Evolutionary conservation across 192 early-diverging fungal species (phyloP).

Genomic region (Linnemannia zychae): DNA sequence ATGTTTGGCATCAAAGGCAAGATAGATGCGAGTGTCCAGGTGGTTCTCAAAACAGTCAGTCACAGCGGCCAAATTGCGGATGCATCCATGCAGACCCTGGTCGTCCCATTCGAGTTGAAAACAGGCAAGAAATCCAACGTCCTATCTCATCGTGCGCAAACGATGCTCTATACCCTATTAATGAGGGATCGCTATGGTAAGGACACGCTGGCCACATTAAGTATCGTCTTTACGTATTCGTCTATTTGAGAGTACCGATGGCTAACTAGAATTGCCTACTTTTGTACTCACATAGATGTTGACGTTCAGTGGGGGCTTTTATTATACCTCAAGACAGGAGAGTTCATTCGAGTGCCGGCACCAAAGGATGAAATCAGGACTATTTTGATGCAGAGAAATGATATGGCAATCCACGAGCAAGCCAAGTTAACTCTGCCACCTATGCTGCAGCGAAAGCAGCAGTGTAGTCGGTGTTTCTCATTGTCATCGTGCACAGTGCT

Average conservation of each 20-base stretch:
- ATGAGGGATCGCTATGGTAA: slow-evolving; percentile 87
- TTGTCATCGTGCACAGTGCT: slow-evolving; percentile 76
- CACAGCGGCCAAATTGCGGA: background rate
- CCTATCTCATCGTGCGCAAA: slow-evolving; percentile 84
- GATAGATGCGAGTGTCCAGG: slow-evolving; percentile 82
- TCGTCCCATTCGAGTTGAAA: slow-evolving; percentile 92
- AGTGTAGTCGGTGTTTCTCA: slow-evolving; percentile 78
- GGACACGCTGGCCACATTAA: background rate
- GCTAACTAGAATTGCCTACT: background rate
- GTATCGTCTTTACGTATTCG: too few species aligned
- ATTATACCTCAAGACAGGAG: slow-evolving; percentile 80
- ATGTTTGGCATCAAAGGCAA: slow-evolving; percentile 95
- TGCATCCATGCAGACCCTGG: slow-evolving; percentile 34
- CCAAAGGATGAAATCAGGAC: slow-evolving; percentile 76
- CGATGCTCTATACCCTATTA: slow-evolving; percentile 86
- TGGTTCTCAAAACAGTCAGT: slow-evolving; percentile 30
- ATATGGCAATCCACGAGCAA: slow-evolving; percentile 71
- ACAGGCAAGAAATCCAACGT: slow-evolving; percentile 73
- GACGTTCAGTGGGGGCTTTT: slow-evolving; percentile 77
- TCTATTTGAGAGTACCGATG: background rate
- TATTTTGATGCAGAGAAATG: slow-evolving; percentile 83
- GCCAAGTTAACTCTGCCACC: slow-evolving; percentile 69
- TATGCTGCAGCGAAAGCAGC: slow-evolving; percentile 72
- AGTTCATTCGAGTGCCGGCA: slow-evolving; percentile 74
- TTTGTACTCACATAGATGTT: slow-evolving; percentile 62